Base-by-base conservation (phyloP, 768 basidiomycete species). In the Boletus tylopilopsis region DNA sequence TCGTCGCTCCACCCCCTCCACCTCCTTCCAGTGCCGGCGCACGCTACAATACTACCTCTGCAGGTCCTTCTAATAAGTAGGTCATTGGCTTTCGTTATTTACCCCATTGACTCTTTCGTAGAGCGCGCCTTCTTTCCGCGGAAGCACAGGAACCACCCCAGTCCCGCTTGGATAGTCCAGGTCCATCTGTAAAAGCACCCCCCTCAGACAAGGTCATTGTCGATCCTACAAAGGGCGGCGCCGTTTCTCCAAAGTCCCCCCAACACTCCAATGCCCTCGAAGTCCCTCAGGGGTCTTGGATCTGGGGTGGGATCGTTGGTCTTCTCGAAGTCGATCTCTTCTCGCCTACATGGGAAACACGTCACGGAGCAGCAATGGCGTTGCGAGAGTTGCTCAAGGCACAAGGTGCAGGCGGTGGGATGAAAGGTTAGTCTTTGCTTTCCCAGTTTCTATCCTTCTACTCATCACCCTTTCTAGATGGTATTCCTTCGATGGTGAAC, bases 321-420 rank as follows among this genome's bases (percentile, higher is more conserved):
- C 74, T 93, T 7, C 74, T 97, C 8, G 85, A 87, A 61, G 84
- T 92, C 6, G 87, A 90, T 59, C 69, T 97, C 8, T 86, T 91
- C 59, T 92, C 87, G 59, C 78, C 85, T 4, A 77, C 83, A 4
- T 98, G 96, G 96, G 94, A 98, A 67, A 82, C 87, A 13, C 79
- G 96, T 43, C 96, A 99, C 60, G 96, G 96, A 30, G 87, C 94
- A 15, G 89, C 93, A 0, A 81, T 96, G 77, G 94, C 90, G 1
- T 67, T 98, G 25, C 79, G 93, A 39, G 96, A 97, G 62, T 68
- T 98, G 38, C 70, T 98, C 43, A 92, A 90, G 66, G 61, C 80
- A 4, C 93, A 95, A 63, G 93, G 92, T 6, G 76, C 78, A 60
- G 84, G 74, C 38, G 90, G 90, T 18, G 93, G 93, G 24, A 91